Evolutionary conservation across 2,329 filamentous ascomycete species (phyloP), one percentile per base, ranked within the genome.

Genomic region (Chaetoscypha palmicola): DNA sequence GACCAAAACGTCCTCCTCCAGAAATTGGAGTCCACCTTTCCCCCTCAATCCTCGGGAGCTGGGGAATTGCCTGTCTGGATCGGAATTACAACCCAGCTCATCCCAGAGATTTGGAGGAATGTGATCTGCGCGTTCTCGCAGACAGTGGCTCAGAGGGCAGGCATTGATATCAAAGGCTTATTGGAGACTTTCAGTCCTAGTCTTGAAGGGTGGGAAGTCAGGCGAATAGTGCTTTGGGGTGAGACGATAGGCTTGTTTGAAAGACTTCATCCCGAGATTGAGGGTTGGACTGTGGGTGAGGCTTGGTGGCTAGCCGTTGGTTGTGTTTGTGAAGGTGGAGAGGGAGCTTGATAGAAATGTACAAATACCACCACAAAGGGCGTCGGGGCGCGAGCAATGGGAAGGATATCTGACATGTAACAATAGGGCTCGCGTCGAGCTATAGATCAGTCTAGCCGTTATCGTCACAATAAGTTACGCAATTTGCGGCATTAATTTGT

Each of bases 21-120:
- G 2, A 58, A 60, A 12, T 62, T 67, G 5, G 56, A 61, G 3
- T 21, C 31, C 11, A 37, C 40, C 8, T 34, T 44, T 1, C 53
- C 56, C 20, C 67, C 67, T 1, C 64, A 77, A 1, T 74, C 74
- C 0, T 58, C 57, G 0, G 36, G 38, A 4, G 30, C 36, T 3
- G 68, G 69, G 9, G 73, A 76, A 32, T 66, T 86, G 3, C 85
- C 85, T 0, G 72, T 86, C 41, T 90, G 85, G 85, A 74, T 78
- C 41, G 81, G 83, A 59, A 79, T 89, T 47, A 77, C 83, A 48
- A 79, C 76, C 5, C 66, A 72, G 4, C 55, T 76, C 1, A 72
- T 86, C 47, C 61, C 61, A n/a, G 63, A 67, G 0, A 72, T 79
- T 43, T 89, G 85, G 82, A 71, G 74, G 42, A 73, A 78, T 50